Evolutionary conservation across 257 asterid species (phyloP), one percentile per base, ranked within the genome.

Genomic region (Osmanthus fragrans): DNA sequence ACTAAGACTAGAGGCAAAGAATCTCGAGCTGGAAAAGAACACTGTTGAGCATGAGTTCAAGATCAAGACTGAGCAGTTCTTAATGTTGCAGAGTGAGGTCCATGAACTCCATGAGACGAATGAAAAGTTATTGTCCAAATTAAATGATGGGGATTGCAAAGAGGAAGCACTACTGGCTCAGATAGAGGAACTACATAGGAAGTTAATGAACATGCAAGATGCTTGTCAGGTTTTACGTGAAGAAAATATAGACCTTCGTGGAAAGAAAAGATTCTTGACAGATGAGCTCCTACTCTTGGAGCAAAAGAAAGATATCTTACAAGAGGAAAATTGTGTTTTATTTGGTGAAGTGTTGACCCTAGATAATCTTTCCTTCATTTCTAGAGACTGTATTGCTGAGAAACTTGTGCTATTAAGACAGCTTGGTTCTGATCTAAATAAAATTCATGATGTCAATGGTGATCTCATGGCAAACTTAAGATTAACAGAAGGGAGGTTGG

Each of bases 321-420:
- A 89, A 88, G 91, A 86, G 89, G 97, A 92, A 83, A 88, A 89
- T 73, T 34, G 69, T 80, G 80, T 37, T 68, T 71, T 89, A 73
- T 72, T 67, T 76, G 84, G 82, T 54, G 82, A 92, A 78, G 83
- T 87, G 69, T 56, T 92, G 40, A 89, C 86, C 75, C 85, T 89
- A 18, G 91, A 84, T 71, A 84, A 81, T 74, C 84, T 87, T 68
- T 89, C 93, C 49, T 49, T 84, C 63, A 81, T 94, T 77, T 89
- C 91, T 77, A 85, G 81, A 86, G 82, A 83, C 82, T 81, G 80
- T 56, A 79, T 88, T 27, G 84, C 80, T 49, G 98, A 92, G 80
- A 92, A 91, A 74, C 60, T 80, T 45, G 15, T 69, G 84, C 87
- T 76, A 65, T 37, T 89, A 16, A 86, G 85, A 84, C 87, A 82